A percentile compares a stretch with the other conserved stretches of the same genome.
These are phyloP conservation scores for Eucalyptus brandiana DNA, from an alignment of 345 rosid species.

Conservation along the genomic window DNA sequence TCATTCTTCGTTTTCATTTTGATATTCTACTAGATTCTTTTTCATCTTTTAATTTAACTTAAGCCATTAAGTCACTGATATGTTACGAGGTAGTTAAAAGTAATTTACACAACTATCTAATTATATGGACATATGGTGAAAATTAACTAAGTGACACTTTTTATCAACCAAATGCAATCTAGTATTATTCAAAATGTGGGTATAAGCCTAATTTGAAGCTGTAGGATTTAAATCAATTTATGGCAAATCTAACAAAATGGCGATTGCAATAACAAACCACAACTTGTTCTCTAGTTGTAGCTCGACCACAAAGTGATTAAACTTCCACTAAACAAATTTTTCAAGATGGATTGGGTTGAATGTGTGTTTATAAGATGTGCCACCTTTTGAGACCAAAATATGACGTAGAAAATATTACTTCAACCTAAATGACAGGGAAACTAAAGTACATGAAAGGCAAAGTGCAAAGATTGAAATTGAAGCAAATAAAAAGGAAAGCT, in stretches of 20 bases:
- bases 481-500: not conserved
- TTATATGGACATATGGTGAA: too few relatives aligned
- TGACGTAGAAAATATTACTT: too few relatives aligned
- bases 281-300: not conserved
- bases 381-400: not conserved
- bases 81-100: too few relatives aligned
- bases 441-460: too few relatives aligned
- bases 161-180: too few relatives aligned
- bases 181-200: not conserved
- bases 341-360: not conserved
- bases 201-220: not conserved
- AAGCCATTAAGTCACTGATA: too few relatives aligned
- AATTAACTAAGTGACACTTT: too few relatives aligned
- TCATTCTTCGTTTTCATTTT: too few relatives aligned
- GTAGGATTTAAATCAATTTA: not conserved
- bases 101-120: too few relatives aligned
- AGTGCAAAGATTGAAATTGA: not conserved
- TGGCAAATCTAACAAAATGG: not conserved
- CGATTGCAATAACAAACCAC: not conserved
- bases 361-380: not conserved
- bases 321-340: not conserved
- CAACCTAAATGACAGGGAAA: not conserved
- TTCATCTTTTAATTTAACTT: too few relatives aligned
- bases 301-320: not conserved
- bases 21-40: too few relatives aligned